Conservation (phyloP, 2,329 filamentous ascomycete species). For the Fusarium pininemorale region DNA sequence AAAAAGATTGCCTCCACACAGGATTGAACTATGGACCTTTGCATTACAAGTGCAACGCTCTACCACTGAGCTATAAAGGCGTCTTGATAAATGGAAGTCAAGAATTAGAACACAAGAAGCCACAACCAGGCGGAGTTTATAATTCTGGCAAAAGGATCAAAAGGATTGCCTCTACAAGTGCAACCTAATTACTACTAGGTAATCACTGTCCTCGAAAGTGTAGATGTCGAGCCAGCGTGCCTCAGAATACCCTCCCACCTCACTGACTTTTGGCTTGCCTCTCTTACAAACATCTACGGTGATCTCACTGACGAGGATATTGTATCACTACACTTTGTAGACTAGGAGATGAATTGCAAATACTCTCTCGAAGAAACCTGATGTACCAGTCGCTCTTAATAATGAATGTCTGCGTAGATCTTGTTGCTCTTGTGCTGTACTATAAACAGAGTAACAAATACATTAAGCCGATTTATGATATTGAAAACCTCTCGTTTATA, state of each 20-base stretch:
- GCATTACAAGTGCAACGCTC: conserved; percentile 39
- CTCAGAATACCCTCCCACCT: no score
- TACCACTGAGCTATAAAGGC: conserved; percentile 38
- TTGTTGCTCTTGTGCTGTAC: not conserved
- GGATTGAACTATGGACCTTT: conserved; percentile 39
- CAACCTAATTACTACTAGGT: conserved; percentile 17
- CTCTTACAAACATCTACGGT: not conserved
- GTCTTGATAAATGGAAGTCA: not conserved
- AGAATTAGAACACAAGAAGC: not conserved
- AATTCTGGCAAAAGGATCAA: not conserved
- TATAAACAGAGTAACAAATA: not conserved
- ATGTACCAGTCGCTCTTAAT: not conserved
- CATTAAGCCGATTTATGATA: not conserved
- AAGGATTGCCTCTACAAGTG: conserved; percentile 36
- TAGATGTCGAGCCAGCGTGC: not conserved
- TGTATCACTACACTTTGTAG: not conserved
- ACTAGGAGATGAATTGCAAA: no score
- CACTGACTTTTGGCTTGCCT: not conserved
- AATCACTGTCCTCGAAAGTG: not conserved
- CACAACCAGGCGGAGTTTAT: no score
- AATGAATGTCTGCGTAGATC: not conserved
- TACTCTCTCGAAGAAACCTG: not conserved
- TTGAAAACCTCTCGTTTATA: not conserved
- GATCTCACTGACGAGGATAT: not conserved
- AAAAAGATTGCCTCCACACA: conserved; percentile 31